Evolutionary conservation across 768 basidiomycete genomes (phyloP).

Genomic region (Mycena leptocephala): DNA sequence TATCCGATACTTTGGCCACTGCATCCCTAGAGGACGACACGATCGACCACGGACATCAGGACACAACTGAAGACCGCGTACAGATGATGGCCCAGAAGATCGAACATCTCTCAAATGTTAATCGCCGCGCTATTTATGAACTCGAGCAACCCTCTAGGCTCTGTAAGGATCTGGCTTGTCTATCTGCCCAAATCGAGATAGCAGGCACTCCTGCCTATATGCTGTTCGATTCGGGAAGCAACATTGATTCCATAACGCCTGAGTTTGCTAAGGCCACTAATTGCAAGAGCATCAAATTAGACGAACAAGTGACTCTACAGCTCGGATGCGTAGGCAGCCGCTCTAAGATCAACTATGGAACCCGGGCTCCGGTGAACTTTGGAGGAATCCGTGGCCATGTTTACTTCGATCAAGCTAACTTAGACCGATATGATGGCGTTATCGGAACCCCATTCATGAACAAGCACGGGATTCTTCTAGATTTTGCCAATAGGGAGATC

Average conservation of each 20-base stretch:
- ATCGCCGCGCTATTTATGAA: not conserved
- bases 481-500: constrained; percentile 8
- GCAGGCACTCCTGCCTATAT: not conserved
- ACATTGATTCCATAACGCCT: constrained; percentile 1
- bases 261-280: not conserved
- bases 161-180: not conserved
- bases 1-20: too few relatives aligned
- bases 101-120: constrained; percentile 7
- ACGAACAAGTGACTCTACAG: not conserved
- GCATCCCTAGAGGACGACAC: too few relatives aligned
- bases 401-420: constrained; percentile 8
- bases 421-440: constrained; percentile 4
- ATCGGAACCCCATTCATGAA: constrained; percentile 20
- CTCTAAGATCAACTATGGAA: not conserved
- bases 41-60: too few relatives aligned
- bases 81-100: not conserved
- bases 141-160: not conserved
- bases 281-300: not conserved
- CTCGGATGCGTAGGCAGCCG: constrained; percentile 2
- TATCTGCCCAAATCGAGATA: not conserved
- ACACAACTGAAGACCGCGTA: too few relatives aligned
- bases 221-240: constrained; percentile 4
- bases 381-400: not conserved
- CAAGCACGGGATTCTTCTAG: not conserved
- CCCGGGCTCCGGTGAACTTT: not conserved